Conservation (phyloP, 345 rosid species). For the Acer negundo region DNA sequence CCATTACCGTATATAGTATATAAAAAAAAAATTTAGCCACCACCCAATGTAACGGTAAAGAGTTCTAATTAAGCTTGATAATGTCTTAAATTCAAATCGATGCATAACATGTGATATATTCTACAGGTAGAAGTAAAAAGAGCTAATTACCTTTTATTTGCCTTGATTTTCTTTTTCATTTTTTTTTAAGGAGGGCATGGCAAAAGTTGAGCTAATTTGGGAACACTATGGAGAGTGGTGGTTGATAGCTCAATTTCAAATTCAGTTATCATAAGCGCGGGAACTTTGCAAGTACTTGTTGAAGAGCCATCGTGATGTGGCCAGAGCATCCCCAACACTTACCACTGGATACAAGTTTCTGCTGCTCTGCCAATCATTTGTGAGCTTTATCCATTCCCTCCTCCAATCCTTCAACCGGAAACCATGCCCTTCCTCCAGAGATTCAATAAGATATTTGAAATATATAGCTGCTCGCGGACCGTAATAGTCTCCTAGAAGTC, state of each 20-base stretch:
- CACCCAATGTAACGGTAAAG: too few species aligned
- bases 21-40: too few species aligned
- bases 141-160: too few species aligned
- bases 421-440: constrained; percentile 43
- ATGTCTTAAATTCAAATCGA: too few species aligned
- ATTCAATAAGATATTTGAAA: constrained; percentile 46
- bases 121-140: too few species aligned
- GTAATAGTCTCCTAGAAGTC: constrained; percentile 61
- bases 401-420: constrained; percentile 60
- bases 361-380: constrained; percentile 63
- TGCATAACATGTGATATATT: too few species aligned
- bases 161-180: too few species aligned
- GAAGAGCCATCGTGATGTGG: constrained; percentile 39
- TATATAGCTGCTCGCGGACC: constrained; percentile 70
- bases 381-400: constrained; percentile 67
- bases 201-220: not conserved
- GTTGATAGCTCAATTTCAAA: not conserved
- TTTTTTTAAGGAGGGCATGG: not conserved
- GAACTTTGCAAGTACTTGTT: constrained; percentile 45
- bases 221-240: not conserved
- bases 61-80: too few species aligned
- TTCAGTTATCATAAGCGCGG: constrained; percentile 29
- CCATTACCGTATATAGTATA: too few species aligned
- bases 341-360: constrained; percentile 35
- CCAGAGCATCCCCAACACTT: constrained; percentile 48